Percentiles rank a stretch among this genome's conserved stretches.
Evolutionary conservation across 2,329 filamentous ascomycete genomes (phyloP).

Genomic region (Diaporthe longicolla): DNA sequence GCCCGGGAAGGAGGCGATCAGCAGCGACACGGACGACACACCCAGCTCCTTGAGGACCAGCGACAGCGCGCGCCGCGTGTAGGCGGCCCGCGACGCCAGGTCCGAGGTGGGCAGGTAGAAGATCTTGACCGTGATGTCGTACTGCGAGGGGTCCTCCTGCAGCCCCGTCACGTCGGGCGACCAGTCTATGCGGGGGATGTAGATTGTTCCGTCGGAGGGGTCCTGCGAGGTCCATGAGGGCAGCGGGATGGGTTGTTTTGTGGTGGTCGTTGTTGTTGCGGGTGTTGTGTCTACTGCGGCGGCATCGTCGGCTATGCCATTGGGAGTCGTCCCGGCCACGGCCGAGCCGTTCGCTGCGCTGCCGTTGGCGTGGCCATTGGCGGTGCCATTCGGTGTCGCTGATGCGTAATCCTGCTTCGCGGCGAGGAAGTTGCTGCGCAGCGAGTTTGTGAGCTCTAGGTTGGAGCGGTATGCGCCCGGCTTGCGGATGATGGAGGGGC

Average conservation of each 20-base stretch:
- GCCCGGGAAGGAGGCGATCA: constrained; percentile 94
- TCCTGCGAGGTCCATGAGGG: constrained; percentile 78
- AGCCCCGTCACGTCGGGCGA: constrained; percentile 72
- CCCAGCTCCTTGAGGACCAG: constrained; percentile 86
- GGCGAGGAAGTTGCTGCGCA: constrained; percentile 85
- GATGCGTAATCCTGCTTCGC: constrained; percentile 75
- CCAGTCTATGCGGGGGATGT: constrained; percentile 85
- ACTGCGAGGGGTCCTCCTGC: constrained; percentile 84
- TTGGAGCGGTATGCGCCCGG: constrained; percentile 87
- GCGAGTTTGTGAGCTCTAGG: constrained; percentile 89
- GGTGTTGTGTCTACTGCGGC: constrained; percentile 43
- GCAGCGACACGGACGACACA: constrained; percentile 82
- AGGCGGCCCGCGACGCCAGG: constrained; percentile 70
- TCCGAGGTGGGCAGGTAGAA: constrained; percentile 88
- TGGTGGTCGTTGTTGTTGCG: constrained; percentile 32
- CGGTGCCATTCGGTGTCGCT: constrained; percentile 44
- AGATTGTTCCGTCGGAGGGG: constrained; percentile 71
- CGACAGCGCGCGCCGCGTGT: constrained; percentile 83
- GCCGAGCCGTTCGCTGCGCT: constrained; percentile 41
- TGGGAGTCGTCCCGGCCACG: neutral
- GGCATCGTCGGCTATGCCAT: constrained; percentile 45
- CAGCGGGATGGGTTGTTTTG: constrained; percentile 50
- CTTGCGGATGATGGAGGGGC: constrained; percentile 86
- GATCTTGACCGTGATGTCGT: constrained; percentile 95
- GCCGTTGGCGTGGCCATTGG: constrained; percentile 46